Percentiles rank a stretch among this genome's conserved stretches.
Conservation (phyloP, 176 grass and related monocot genomes). For the Eragrostis curvula region DNA sequence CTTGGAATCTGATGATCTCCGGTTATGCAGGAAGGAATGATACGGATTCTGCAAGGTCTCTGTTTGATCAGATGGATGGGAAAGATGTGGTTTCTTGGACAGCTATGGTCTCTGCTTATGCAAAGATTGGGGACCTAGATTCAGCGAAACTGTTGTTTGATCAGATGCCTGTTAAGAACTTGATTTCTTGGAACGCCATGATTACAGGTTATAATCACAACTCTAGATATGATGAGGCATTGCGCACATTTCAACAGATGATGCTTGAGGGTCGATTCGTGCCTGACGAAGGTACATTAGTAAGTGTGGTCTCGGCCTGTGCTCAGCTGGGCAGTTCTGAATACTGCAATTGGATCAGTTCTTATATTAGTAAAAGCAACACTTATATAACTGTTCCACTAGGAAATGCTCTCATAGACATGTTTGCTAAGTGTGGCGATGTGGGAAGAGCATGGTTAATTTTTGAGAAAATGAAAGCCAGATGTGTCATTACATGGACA, state of each 20-base stretch:
- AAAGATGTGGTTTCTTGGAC: conserved; percentile 60
- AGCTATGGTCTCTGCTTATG: conserved; percentile 57
- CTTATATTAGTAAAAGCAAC: conserved; percentile 46
- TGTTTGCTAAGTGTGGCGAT: conserved; percentile 68
- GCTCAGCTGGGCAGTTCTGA: conserved; percentile 50
- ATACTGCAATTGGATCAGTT: conserved; percentile 58
- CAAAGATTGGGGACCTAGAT: conserved; percentile 48
- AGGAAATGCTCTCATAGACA: conserved; percentile 61
- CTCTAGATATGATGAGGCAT: conserved; percentile 47
- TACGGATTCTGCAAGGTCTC: neutral
- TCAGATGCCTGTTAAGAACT: conserved; percentile 57
- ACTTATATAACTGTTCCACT: conserved; percentile 40
- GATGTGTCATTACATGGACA: conserved; percentile 64
- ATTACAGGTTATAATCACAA: conserved; percentile 60
- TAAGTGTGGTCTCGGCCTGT: conserved; percentile 46
- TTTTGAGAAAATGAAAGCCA: conserved; percentile 46
- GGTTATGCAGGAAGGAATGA: conserved; percentile 36
- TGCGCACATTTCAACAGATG: conserved; percentile 54
- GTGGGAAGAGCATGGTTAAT: conserved; percentile 33
- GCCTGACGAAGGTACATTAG: conserved; percentile 58
- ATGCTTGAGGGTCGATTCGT: conserved; percentile 39
- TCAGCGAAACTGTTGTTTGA: conserved; percentile 44
- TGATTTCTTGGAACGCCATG: conserved; percentile 48
- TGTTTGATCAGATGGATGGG: conserved; percentile 44
- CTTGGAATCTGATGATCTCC: conserved; percentile 59